Conservation (phyloP, 148 eudicot species). For the Vaccinium macrocarpon region DNA sequence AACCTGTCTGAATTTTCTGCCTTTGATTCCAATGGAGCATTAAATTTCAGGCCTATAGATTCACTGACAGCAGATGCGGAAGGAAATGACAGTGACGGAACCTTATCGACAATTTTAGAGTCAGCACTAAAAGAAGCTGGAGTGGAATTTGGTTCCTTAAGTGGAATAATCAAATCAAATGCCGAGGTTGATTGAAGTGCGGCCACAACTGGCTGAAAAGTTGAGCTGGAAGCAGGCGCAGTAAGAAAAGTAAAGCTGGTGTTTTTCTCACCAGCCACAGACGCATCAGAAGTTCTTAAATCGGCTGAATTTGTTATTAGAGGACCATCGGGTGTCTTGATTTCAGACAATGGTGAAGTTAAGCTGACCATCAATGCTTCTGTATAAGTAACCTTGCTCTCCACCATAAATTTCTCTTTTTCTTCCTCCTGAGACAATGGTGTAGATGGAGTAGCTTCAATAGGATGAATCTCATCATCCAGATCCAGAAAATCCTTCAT, state of each 20-base stretch:
- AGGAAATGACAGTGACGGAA: constrained; percentile 25
- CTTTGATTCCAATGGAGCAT: constrained; percentile 22
- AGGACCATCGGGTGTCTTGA: constrained; percentile 21
- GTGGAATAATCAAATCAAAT: constrained; percentile 21
- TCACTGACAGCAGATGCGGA: constrained; percentile 29
- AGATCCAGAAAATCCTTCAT: constrained; percentile 52
- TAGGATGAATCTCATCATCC: constrained; percentile 50
- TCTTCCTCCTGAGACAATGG: constrained; percentile 23
- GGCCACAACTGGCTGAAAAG: constrained; percentile 18
- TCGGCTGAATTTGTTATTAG: constrained; percentile 22
- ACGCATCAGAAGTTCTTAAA: constrained; percentile 25
- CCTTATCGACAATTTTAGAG: constrained; percentile 27
- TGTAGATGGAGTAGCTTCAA: constrained; percentile 34
- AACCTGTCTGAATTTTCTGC: constrained; percentile 51
- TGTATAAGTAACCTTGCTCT: constrained; percentile 21
- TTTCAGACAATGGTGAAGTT: constrained; percentile 20
- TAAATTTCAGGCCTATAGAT: constrained; percentile 19
- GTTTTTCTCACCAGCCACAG: constrained; percentile 25
- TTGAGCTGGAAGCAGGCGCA: constrained; percentile 23
- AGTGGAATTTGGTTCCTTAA: constrained; percentile 22
- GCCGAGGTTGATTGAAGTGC: constrained; percentile 28
- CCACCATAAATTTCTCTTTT: constrained; percentile 20
- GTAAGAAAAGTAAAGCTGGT: constrained; percentile 20
- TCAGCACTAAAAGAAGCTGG: constrained; percentile 28
- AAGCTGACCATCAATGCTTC: constrained; percentile 23